Base-by-base conservation (phyloP, 352 stramenopile genomes). In the Phytophthora colocasiae region DNA sequence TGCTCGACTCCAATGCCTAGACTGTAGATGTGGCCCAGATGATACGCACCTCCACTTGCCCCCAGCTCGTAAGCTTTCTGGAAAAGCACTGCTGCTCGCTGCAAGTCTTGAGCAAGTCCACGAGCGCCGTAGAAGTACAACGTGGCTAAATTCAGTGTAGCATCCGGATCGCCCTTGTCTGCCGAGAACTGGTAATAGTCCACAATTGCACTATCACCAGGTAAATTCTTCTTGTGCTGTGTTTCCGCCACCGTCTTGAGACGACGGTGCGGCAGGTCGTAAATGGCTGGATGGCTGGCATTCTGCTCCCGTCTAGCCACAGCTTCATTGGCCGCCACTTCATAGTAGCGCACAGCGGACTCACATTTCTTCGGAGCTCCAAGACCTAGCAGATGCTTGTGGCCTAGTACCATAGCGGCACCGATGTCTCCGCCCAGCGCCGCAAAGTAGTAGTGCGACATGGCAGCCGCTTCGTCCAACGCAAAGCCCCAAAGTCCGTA, bases 141-240 rank as follows among this genome's bases (percentile, higher is more conserved):
- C 53, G 87, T 92, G 10, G 89, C 91, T n/a, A 97, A 67, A 58
- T 90, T 91, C 14, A 95, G 71, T 12, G 87, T 92, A 22, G 91
- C 89, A 22, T 93, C 79, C 0, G 85, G 71, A 63, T 97, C 90
- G 14, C 90, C 91, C 60, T 96, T 95, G 36, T 96, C 88, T 8
- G 91, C 86, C 45, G 91, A 92, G 66, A 95, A 94, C 60, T 93
- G 77, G 59, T 97, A 97, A 60, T 97, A 97, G 49, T 97, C 87
- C n/a, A 96, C 84, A 46, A 94, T 91, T 0, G 83, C 88, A 1
- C 74, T 81, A 64, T 93, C 85, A 11, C 75, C 87, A 15, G 87
- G 87, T 3, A 85, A 54, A 49, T 91, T 93, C 58, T 91, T 92
- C 69, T 93, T 93, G 63, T 93, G 83, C 58, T 93, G 83, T 39